phyloP scores from a whole-genome alignment of 768 basidiomycete genomes.

The Mycena latifolia region DNA sequence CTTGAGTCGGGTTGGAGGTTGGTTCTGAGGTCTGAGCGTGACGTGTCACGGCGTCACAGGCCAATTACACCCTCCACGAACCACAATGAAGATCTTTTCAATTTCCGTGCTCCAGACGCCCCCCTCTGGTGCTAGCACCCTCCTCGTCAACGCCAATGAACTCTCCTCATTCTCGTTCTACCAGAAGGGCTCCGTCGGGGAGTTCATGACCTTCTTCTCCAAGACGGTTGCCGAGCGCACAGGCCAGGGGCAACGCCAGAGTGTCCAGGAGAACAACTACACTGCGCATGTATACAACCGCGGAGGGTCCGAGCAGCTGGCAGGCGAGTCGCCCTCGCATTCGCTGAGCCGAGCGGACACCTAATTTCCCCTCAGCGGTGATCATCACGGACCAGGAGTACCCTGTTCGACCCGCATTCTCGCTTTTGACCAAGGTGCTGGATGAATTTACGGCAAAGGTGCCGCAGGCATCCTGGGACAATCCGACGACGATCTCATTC shows the following conservation, averaged over 20 bases:
- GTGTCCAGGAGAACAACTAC: conserved; percentile 93
- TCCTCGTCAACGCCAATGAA: conserved; percentile 80
- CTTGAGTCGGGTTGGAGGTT: too few relatives aligned
- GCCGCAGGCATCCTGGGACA: conserved; percentile 75
- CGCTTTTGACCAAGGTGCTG: conserved; percentile 90
- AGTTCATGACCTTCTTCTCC: conserved; percentile 95
- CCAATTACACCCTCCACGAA: background rate
- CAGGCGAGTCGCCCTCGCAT: conserved; percentile 70
- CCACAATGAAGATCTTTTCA: conserved; percentile 81
- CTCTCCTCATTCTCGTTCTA: conserved; percentile 95
- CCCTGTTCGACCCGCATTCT: conserved; percentile 96
- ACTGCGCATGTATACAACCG: conserved; percentile 95
- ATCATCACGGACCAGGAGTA: conserved; percentile 97
- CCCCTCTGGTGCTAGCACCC: conserved; percentile 69
- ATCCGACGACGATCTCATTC: conserved; percentile 79
- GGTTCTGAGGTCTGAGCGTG: too few relatives aligned
- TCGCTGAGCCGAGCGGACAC: conserved; percentile 7
- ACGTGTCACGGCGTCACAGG: conserved; percentile 25
- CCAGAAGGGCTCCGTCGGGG: conserved; percentile 86
- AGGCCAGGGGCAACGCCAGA: conserved; percentile 88
- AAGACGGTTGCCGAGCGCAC: conserved; percentile 95
- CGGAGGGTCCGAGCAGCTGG: conserved; percentile 86
- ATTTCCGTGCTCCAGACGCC: conserved; percentile 81
- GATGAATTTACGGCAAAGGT: conserved; percentile 92
- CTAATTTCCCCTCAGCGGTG: conserved; percentile 66